Evolutionary conservation across 1,284 basidiomycete species (phyloP).

Genomic region (Marasmius sp.): DNA sequence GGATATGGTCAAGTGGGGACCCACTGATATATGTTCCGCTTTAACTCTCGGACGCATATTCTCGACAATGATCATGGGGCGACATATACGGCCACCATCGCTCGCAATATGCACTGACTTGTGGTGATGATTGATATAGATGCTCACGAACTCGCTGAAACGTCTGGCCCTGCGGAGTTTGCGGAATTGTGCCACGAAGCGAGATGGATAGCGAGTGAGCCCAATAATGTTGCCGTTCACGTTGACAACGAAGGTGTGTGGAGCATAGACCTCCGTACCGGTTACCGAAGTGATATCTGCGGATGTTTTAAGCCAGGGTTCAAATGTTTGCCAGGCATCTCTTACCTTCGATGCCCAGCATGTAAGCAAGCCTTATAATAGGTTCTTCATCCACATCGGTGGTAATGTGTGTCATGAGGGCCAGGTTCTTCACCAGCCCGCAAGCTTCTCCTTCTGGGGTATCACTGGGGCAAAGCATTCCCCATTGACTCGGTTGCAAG

Average conservation of each 20-base stretch:
- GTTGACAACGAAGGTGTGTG: slow-evolving; percentile 92
- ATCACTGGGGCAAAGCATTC: slow-evolving; percentile 97
- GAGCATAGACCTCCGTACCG: slow-evolving; percentile 94
- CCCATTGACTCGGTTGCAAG: slow-evolving; percentile 98
- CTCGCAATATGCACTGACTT: slow-evolving; percentile 94
- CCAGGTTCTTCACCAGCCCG: slow-evolving; percentile 97
- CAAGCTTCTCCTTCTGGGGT: slow-evolving; percentile 99
- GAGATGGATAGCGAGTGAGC: slow-evolving; percentile 82
- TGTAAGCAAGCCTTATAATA: slow-evolving; percentile 86
- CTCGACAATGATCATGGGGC: slow-evolving; percentile 98
- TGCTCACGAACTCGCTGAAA: slow-evolving; percentile 95
- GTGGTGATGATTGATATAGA: slow-evolving; percentile 97
- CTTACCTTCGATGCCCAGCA: slow-evolving; percentile 93
- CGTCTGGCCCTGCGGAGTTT: slow-evolving; percentile 89
- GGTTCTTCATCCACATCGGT: slow-evolving; percentile 98
- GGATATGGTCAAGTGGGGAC: slow-evolving; percentile 21
- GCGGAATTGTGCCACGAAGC: slow-evolving; percentile 91
- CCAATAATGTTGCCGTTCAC: slow-evolving; percentile 97
- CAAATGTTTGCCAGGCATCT: slow-evolving; percentile 8
- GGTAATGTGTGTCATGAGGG: slow-evolving; percentile 99
- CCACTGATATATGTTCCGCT: slow-evolving; percentile 78
- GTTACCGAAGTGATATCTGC: slow-evolving; percentile 91
- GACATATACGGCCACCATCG: slow-evolving; percentile 97
- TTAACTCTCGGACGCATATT: slow-evolving; percentile 78
- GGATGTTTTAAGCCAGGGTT: slow-evolving; percentile 14